Evolutionary conservation across 257 asterid genomes (phyloP).

Genomic region (Solanum acaule): DNA sequence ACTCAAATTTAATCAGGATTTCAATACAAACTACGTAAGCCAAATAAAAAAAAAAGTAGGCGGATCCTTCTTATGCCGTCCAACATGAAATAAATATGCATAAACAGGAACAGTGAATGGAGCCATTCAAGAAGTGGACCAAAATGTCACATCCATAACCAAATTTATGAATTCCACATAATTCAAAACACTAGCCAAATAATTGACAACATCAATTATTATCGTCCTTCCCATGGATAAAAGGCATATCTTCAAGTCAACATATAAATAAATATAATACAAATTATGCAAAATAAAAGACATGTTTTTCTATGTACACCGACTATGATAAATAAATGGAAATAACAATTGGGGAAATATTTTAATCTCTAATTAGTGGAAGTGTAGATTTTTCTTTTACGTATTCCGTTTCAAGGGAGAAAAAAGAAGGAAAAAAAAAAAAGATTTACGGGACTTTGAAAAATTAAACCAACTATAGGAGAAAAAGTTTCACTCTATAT

Average conservation of each 20-base stretch:
- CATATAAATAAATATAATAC: background rate
- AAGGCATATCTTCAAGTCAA: background rate
- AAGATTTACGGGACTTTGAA: no score
- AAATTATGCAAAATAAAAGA: background rate
- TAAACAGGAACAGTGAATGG: background rate
- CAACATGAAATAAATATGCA: background rate
- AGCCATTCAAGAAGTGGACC: background rate
- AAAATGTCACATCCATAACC: background rate
- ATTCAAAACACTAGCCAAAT: background rate
- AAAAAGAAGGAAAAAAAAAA: no score
- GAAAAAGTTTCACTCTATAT: background rate
- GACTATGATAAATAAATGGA: background rate
- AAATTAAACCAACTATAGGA: background rate
- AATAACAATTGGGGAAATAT: background rate
- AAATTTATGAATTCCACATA: no score
- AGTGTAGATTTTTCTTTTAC: background rate
- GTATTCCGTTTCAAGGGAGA: no score
- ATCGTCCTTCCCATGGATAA: background rate
- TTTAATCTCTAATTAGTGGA: no score
- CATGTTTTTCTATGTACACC: background rate
- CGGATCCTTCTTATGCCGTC: background rate
- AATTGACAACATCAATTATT: background rate
- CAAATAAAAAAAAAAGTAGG: background rate
- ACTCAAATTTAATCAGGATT: no score
- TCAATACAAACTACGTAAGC: accelerated